Base-by-base conservation (phyloP, 257 asterid species). In the Forsythia suspensa region DNA sequence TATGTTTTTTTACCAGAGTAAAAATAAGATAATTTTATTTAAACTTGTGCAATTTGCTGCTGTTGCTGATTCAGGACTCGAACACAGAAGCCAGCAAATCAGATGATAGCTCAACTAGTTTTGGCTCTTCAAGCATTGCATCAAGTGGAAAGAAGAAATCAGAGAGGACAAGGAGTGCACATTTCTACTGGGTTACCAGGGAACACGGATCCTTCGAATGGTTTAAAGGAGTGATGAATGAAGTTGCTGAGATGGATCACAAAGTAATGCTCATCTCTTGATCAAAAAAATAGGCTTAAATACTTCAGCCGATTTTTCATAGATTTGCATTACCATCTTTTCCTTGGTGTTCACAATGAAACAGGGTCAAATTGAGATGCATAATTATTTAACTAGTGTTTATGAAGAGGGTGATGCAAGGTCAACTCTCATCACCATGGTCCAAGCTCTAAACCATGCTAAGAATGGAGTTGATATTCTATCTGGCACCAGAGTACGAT, bases 351-450 rank as follows among this genome's bases (percentile, higher is more conserved):
- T 69, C 24, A 11, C 18, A 43, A 67, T 77, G 81, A 82, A 84
- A 83, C 87, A 92, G 98, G 96, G 90, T 72, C 97, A 91, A 89
- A 91, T 94, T 48, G 97, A 94, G 92, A 91, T 94, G 98, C 98
- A 94, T 84, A 92, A 94, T 76, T 94, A 94, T 82, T 91, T 94
- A 43, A 91, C 98, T 5, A 92, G 97, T 74, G 97, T 94, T 61
- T 94, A 92, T 73, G 98, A 94, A 86, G 98, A 94, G 82, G 93
- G 97, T 13, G 98, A 94, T 86, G 98, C 97, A 76, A 86, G 98
- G 78, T 92, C 98, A 41, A 92, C 98, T 57, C 97, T 94, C 8
- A 91, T 94, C 87, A 92, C 97, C 74, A 94, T 91, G 98, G 96
- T 94, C 79, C 98, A 94, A 79, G 98, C 98, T 52, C 92, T 94